phyloP scores from a whole-genome alignment of 306 rosid species.

The Cucurbita moschata region DNA sequence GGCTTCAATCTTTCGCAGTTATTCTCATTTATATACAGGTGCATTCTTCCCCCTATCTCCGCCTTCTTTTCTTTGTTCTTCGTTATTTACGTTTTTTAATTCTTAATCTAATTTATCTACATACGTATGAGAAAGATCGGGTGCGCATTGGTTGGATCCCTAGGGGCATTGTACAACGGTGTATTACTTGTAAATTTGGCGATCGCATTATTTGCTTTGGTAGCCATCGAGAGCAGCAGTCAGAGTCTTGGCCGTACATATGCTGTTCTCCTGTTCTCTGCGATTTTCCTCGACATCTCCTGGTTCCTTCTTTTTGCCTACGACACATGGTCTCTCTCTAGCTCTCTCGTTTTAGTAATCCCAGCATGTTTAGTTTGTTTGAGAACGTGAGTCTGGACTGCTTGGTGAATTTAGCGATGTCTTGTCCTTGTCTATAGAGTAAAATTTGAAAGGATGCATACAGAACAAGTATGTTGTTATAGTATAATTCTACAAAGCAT shows the following conservation, averaged over 20 bases:
- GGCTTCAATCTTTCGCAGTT: constrained; percentile 69
- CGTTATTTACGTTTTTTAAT: neutral
- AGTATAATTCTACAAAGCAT: neutral
- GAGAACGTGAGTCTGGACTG: neutral
- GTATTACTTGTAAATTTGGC: constrained; percentile 60
- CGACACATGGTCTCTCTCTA: constrained; percentile 54
- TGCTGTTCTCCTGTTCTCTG: constrained; percentile 70
- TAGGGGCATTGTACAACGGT: constrained; percentile 86
- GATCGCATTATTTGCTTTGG: constrained; percentile 75
- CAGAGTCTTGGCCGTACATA: constrained; percentile 94
- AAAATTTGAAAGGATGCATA: neutral
- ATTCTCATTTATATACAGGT: constrained; percentile 85
- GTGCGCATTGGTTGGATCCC: constrained; percentile 75
- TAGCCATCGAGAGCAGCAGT: constrained; percentile 92
- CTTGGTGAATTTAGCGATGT: neutral
- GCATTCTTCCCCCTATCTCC: neutral
- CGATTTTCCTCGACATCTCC: constrained; percentile 49
- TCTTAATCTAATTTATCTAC: neutral
- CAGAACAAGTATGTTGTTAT: neutral
- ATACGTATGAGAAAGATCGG: constrained; percentile 41
- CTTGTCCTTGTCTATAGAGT: neutral
- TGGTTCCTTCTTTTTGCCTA: constrained; percentile 74
- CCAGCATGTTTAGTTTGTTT: neutral
- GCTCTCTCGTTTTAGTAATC: neutral
- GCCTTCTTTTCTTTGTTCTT: neutral